phyloP scores from a whole-genome alignment of 352 stramenopile genomes.

The Elongisporangium prolatum region DNA sequence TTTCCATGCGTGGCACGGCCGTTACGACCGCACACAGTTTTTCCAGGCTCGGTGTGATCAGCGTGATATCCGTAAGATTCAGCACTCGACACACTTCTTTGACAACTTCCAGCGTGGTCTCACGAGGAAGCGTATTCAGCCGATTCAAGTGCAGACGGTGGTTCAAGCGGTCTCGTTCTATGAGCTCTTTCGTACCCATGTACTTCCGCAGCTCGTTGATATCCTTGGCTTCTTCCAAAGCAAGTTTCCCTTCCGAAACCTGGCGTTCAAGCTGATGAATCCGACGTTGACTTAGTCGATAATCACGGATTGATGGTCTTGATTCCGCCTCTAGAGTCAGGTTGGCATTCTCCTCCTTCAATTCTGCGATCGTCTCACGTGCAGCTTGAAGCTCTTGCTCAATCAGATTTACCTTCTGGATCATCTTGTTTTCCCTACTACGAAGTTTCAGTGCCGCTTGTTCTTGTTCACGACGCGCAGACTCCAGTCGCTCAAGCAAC shows the following conservation, averaged over 20 bases:
- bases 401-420: conserved; percentile 74
- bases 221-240: conserved; percentile 69
- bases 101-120: conserved; percentile 75
- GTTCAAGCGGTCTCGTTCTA: conserved; percentile 74
- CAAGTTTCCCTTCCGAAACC: conserved; percentile 64
- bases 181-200: conserved; percentile 78
- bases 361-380: conserved; percentile 52
- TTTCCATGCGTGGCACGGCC: conserved; percentile 79
- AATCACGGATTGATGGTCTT: conserved; percentile 78
- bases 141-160: conserved; percentile 75
- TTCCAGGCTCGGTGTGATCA: conserved; percentile 71
- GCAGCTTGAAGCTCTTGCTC: conserved; percentile 64
- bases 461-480: conserved; percentile 69
- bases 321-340: conserved; percentile 71
- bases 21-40: conserved; percentile 81
- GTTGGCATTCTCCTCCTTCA: conserved; percentile 83
- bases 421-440: conserved; percentile 62
- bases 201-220: conserved; percentile 75
- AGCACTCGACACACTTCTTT: conserved; percentile 82
- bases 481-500: conserved; percentile 71
- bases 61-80: conserved; percentile 76
- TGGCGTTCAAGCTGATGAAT: conserved; percentile 77
- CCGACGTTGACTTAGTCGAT: conserved; percentile 60
- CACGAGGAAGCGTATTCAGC: conserved; percentile 64
- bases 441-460: conserved; percentile 50